Conservation (phyloP, 1,139 yeast genomes). For the Protomyces lactucae-debilis region DNA sequence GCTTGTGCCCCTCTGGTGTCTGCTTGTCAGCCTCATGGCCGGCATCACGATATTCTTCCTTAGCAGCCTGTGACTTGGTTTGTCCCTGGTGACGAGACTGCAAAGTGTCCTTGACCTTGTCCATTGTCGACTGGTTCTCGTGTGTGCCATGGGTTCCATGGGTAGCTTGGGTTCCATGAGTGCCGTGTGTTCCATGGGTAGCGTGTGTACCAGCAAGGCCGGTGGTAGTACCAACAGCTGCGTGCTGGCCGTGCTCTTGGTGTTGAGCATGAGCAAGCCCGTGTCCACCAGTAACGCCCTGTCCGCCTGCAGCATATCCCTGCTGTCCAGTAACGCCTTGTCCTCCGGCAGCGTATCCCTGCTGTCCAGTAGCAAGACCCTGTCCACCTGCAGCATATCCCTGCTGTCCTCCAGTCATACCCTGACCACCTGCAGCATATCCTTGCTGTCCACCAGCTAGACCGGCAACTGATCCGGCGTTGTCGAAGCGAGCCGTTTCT, state of each 20-base stretch:
- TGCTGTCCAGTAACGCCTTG: not conserved
- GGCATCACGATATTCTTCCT: constrained; percentile 16
- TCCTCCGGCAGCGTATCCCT: not conserved
- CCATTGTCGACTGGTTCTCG: constrained; percentile 9
- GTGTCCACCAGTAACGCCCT: not conserved
- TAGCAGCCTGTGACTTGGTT: constrained; percentile 10
- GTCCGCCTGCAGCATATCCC: not conserved
- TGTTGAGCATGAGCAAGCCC: not conserved
- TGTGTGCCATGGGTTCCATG: not conserved
- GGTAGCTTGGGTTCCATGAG: constrained; percentile 6
- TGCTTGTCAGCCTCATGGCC: constrained; percentile 3
- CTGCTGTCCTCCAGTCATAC: not conserved
- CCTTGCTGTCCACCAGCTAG: not conserved
- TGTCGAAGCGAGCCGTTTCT: constrained; percentile 25
- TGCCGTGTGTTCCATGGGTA: constrained; percentile 12
- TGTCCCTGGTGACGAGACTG: constrained; percentile 7
- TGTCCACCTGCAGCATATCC: not conserved
- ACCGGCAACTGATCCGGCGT: not conserved
- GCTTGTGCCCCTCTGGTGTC: constrained; percentile 23
- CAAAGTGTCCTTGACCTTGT: constrained; percentile 12
- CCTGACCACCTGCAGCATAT: not conserved
- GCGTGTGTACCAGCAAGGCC: constrained; percentile 1
- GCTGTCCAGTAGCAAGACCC: not conserved
- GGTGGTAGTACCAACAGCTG: not conserved
- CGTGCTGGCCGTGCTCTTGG: no score